phyloP scores from a whole-genome alignment of 768 basidiomycete species.

The Rubroboletus satanas region DNA sequence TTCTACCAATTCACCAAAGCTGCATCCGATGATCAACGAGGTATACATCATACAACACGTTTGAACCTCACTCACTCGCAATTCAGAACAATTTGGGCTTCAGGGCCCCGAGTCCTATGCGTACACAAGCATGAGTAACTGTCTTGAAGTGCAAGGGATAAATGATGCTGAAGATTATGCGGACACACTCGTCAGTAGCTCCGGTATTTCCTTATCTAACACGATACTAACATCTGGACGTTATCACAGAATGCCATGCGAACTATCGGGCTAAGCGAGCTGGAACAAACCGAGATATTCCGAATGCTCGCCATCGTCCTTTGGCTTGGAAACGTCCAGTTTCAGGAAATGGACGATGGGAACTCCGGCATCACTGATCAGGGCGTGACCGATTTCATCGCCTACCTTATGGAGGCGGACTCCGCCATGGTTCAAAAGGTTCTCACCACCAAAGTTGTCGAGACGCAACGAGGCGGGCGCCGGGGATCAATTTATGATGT shows the following conservation, averaged over 20 bases:
- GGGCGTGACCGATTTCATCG: constrained; percentile 91
- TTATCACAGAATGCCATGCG: constrained; percentile 80
- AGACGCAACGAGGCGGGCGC: constrained; percentile 89
- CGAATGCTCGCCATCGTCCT: constrained; percentile 88
- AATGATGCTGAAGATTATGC: constrained; percentile 84
- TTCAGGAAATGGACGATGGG: constrained; percentile 83
- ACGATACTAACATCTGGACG: background rate
- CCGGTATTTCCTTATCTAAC: background rate
- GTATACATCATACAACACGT: constrained; percentile 38
- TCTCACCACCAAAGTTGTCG: constrained; percentile 79
- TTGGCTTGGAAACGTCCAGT: constrained; percentile 97
- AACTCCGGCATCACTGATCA: constrained; percentile 79
- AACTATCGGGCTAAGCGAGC: constrained; percentile 77
- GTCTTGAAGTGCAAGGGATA: constrained; percentile 86
- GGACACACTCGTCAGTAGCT: constrained; percentile 74
- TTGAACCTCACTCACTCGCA: constrained; percentile 11
- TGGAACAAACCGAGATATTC: constrained; percentile 91
- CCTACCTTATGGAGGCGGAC: constrained; percentile 90
- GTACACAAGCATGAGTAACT: constrained; percentile 90
- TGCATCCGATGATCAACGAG: constrained; percentile 84
- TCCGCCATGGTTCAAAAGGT: constrained; percentile 77
- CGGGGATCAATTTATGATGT: constrained; percentile 97
- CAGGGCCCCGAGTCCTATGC: constrained; percentile 95
- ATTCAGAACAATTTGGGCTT: constrained; percentile 84
- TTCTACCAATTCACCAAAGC: constrained; percentile 99